Conservation (phyloP, 148 eudicot genomes). For the Rhododendron simsii region DNA sequence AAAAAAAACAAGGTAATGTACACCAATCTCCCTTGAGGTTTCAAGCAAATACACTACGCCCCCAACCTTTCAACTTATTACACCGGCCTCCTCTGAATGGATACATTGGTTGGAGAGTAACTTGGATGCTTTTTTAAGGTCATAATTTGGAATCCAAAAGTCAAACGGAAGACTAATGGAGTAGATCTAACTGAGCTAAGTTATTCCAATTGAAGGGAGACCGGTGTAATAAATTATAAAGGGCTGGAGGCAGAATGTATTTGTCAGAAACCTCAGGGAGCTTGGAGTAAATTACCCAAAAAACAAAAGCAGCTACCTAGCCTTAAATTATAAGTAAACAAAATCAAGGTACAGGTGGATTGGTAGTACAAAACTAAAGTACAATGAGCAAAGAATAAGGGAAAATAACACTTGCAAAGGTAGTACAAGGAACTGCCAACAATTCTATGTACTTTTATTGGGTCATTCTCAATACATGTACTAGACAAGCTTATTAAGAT, state of each 20-base stretch:
- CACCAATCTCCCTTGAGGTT: background rate
- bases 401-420: background rate
- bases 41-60: background rate
- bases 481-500: background rate
- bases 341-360: background rate
- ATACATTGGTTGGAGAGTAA: background rate
- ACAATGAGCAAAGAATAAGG: background rate
- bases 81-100: background rate
- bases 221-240: no score
- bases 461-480: background rate
- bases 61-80: background rate
- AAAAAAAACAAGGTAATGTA: background rate
- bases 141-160: background rate
- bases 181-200: background rate
- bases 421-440: background rate
- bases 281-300: background rate
- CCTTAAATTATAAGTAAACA: background rate
- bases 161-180: background rate
- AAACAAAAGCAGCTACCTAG: background rate
- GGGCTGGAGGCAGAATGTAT: background rate
- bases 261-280: background rate
- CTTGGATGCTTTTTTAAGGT: background rate
- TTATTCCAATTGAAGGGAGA: no score
- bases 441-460: background rate
- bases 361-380: constrained; percentile 3